Percentiles rank a stretch among this genome's conserved stretches.
These are phyloP conservation scores for Lathyrus oleraceus DNA, from an alignment of 306 rosid species.

Conservation along the genomic window DNA sequence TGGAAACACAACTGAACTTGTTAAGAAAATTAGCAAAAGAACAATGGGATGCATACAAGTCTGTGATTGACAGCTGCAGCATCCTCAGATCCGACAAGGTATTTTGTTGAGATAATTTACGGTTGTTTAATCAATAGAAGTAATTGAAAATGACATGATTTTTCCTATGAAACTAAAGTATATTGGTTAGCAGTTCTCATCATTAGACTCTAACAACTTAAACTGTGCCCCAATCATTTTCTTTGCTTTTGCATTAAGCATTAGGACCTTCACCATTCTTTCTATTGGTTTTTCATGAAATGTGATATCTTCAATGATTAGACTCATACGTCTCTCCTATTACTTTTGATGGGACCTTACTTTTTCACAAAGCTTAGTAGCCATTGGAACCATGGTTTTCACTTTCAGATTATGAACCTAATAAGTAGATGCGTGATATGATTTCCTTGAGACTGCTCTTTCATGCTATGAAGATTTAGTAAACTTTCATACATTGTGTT, in stretches of 20 bases:
- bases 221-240: background rate
- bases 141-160: conserved; percentile 6
- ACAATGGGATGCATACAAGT: conserved; percentile 80
- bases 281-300: conserved; percentile 16
- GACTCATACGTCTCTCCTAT: background rate
- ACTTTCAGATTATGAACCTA: conserved; percentile 29
- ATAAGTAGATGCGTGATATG: conserved; percentile 10
- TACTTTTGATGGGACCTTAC: conserved; percentile 3
- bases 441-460: conserved; percentile 29
- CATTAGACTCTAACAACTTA: conserved; percentile 15
- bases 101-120: conserved; percentile 31
- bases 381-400: conserved; percentile 21
- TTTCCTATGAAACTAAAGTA: conserved; percentile 17
- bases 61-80: conserved; percentile 64
- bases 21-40: conserved; percentile 70
- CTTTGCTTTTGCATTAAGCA: background rate
- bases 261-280: conserved; percentile 7
- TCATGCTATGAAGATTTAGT: conserved; percentile 1
- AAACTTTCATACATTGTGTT: background rate
- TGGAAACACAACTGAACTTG: conserved; percentile 67
- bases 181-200: conserved; percentile 27
- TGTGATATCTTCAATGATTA: conserved; percentile 21
- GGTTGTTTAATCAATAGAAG: conserved; percentile 28
- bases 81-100: conserved; percentile 74
- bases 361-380: background rate